Conservation (phyloP, 2,329 filamentous ascomycete species). For the Fusarium solani-melongenae region DNA sequence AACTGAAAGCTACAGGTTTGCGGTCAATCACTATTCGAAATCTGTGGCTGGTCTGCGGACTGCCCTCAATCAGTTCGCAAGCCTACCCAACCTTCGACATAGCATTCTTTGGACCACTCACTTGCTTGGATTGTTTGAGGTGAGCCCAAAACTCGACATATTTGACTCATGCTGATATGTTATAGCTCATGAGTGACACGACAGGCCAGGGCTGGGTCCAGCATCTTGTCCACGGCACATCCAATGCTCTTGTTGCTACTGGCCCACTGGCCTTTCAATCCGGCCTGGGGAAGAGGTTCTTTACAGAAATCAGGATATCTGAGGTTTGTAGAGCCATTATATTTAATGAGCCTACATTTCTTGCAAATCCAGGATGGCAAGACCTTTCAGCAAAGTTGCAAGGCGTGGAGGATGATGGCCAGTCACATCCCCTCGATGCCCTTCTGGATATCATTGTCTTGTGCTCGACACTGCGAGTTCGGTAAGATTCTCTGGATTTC, state of each 20-base stretch:
- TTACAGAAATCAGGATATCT: constrained; percentile 46
- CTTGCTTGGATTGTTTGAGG: constrained; percentile 50
- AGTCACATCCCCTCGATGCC: constrained; percentile 22
- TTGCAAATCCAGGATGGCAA: constrained; percentile 41
- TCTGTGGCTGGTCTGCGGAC: constrained; percentile 40
- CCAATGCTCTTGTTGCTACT: constrained; percentile 44
- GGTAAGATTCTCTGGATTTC: not conserved
- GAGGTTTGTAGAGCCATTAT: constrained; percentile 48
- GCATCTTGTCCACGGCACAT: constrained; percentile 50
- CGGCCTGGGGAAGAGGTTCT: constrained; percentile 42
- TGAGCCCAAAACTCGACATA: not conserved
- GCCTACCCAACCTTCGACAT: not conserved
- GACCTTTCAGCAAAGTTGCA: not conserved
- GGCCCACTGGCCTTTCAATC: constrained; percentile 41
- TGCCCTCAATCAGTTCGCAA: constrained; percentile 12
- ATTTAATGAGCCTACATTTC: constrained; percentile 44
- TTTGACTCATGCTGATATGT: accelerated
- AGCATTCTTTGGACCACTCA: constrained; percentile 49
- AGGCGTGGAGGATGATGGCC: not conserved
- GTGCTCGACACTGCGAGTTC: constrained; percentile 46
- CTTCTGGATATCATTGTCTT: constrained; percentile 47
- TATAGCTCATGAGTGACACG: constrained; percentile 47
- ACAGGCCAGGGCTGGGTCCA: constrained; percentile 49
- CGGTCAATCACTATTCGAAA: constrained; percentile 42
- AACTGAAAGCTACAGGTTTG: constrained; percentile 9